Base-by-base conservation (phyloP, 2,329 filamentous ascomycete genomes). In the Scedosporium dehoogii region DNA sequence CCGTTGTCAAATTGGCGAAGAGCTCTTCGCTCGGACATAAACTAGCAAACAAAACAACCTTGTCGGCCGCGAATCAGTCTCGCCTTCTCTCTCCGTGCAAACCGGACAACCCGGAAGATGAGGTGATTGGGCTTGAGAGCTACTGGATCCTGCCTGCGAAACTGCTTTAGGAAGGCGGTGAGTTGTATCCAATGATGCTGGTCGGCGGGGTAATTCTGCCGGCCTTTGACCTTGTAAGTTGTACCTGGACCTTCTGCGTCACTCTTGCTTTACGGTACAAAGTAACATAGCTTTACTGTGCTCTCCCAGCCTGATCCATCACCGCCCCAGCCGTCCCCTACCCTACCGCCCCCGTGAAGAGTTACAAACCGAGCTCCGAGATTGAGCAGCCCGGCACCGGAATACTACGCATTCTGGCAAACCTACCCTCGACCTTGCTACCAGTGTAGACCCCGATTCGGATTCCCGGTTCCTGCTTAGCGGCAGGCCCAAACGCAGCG, bases 401-500 rank as follows among this genome's bases (percentile, higher is more conserved):
- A 46, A 46, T 46, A 16, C 44, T 6, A 18, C 44, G 14, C 44
- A 46, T 46, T 16, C 44, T 6, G 14, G 18, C 44, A 7, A 16
- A 6, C 14, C 44, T 7, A 6, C 44, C n/a, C 44, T 48, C 44
- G 1, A 6, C 9, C 29, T 33, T 33, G 29, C 7, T 9, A 33
- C 29, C 10, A 5, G 29, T 33, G 29, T 33, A 9, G 29, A 33
- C 29, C 6, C 18, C 3, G 3, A 25, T 25, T 21, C 48, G 48
- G 48, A 27, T 6, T 2, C 9, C 48, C n/a, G 48, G 4, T 12
- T 38, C n/a, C 58, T 46, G 42, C 44, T 9, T n/a, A 12, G 48
- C 7, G 48, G 6, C 48, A n/a, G 48, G 12, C n/a, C 21, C 33
- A 18, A 27, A 6, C 44, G 23, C 62, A 25, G 55, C 63, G 68